A percentile compares a stretch with the other conserved stretches of the same genome.
These are phyloP conservation scores for Hypoxylon trugodes DNA, from an alignment of 495 filamentous ascomycete genomes.

Conservation along the genomic window DNA sequence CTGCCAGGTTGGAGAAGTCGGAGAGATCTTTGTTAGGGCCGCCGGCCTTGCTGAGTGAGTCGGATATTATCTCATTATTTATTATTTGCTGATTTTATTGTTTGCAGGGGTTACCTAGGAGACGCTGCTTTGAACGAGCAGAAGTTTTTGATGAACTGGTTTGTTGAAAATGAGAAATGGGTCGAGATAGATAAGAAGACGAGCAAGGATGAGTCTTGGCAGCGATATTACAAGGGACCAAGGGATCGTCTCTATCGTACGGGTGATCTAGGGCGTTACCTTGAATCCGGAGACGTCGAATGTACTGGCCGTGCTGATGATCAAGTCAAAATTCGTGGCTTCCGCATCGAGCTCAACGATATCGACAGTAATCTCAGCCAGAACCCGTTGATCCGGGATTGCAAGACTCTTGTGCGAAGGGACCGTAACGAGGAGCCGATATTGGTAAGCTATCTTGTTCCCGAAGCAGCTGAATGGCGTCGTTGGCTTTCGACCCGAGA, in stretches of 20 bases:
- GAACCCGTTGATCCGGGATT: slow-evolving; percentile 83
- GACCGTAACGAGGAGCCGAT: slow-evolving; percentile 91
- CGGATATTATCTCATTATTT: not conserved
- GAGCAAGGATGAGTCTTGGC: slow-evolving; percentile 71
- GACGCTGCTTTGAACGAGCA: slow-evolving; percentile 71
- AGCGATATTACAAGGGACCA: slow-evolving; percentile 80
- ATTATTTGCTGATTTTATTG: not conserved
- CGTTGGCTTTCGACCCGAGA: slow-evolving; percentile 68
- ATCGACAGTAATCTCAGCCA: slow-evolving; percentile 87
- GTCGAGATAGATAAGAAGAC: slow-evolving; percentile 66
- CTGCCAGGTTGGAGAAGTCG: slow-evolving; percentile 82
- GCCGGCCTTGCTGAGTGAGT: slow-evolving; percentile 81
- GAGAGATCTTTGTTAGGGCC: slow-evolving; percentile 89
- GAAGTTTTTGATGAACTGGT: slow-evolving; percentile 93
- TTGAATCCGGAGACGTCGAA: slow-evolving; percentile 76
- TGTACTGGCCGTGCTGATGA: slow-evolving; percentile 83
- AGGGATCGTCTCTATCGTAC: slow-evolving; percentile 87
- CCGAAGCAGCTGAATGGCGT: slow-evolving; percentile 76
- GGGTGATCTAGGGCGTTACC: slow-evolving; percentile 82
- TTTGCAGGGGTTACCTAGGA: slow-evolving; percentile 71
- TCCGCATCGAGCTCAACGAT: slow-evolving; percentile 93
- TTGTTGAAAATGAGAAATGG: slow-evolving; percentile 80
- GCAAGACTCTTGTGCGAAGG: slow-evolving; percentile 84
- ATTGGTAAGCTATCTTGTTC: slow-evolving; percentile 90
- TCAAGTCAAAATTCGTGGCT: slow-evolving; percentile 95